Base-by-base conservation (phyloP, 805 yeast genomes). In the Saccharomyces mikatae region DNA sequence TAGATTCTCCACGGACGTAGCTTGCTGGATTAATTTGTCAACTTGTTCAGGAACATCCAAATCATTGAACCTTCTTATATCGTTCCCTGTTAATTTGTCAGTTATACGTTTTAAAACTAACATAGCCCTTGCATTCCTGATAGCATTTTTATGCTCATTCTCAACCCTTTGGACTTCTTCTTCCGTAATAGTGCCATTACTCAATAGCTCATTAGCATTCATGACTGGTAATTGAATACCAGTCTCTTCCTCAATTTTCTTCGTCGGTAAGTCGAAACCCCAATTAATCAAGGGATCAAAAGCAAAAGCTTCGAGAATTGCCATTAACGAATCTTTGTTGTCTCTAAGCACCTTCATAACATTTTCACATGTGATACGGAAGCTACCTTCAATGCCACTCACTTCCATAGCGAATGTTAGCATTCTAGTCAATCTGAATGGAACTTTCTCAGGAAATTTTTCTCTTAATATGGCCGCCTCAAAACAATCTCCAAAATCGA, bases 401-500 rank as follows among this genome's bases (percentile, higher is more conserved):
- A 94, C 98, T 69, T 95, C 99, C 97, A 94, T 92, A 0, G 98
- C 99, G 69, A 90, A 90, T 24, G 95, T 90, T 60, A 95, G 77
- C 99, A 94, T 94, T 70, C 99, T 78, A 0, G 99, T 94, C 55
- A 94, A 78, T 69, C 99, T 80, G 75, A 94, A 94, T 6, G 99
- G 99, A 26, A 94, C 99, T 69, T 91, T 92, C 65, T 94, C 99
- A 0, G 99, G 99, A 70, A 87, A 95, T 68, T 94, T 94, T 62
- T 95, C 99, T 61, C 99, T 81, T 57, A 94, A 73, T 50, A 92
- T 90, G 0, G 99, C 99, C 1, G 98, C 97, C 69, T 94, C 99
- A 66, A 94, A 94, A 79, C 99, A 94, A 69, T 94, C 99, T 60
- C 99, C 99, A 72, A 92, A 94, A 77, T 94, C 99, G 71, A 94